These are phyloP conservation scores for Asterophora parasitica DNA, from an alignment of 768 basidiomycete genomes.

Conservation along the genomic window DNA sequence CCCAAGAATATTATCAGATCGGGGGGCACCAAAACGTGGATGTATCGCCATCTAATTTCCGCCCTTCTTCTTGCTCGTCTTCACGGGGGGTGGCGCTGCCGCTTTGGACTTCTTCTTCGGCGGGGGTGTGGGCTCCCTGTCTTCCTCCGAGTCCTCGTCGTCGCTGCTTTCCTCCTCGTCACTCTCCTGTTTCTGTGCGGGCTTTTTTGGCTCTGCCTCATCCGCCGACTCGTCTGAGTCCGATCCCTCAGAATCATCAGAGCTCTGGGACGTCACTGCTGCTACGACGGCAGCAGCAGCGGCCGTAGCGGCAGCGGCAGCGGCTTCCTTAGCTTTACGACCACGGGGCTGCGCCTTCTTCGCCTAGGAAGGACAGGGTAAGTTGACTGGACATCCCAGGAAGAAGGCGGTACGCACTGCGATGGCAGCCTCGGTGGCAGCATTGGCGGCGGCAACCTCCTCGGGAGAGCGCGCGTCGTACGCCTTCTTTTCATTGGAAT, in stretches of 20 bases:
- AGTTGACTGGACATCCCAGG: not conserved
- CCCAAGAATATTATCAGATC: not conserved
- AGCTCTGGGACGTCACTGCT: constrained; percentile 24
- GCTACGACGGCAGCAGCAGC: constrained; percentile 18
- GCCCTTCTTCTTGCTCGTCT: constrained; percentile 26
- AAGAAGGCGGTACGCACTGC: constrained; percentile 25
- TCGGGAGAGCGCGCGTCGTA: constrained; percentile 56
- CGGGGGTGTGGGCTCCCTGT: constrained; percentile 17
- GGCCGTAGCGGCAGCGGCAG: constrained; percentile 1
- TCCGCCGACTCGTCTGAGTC: constrained; percentile 29
- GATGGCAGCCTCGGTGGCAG: constrained; percentile 36
- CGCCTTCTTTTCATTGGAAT: constrained; percentile 56
- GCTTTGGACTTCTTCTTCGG: constrained; percentile 27
- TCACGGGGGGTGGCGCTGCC: constrained; percentile 14
- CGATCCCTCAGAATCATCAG: constrained; percentile 26
- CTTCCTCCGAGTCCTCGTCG: constrained; percentile 18
- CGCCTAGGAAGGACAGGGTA: constrained; percentile 10
- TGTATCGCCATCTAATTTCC: not conserved
- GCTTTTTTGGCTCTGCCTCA: constrained; percentile 28
- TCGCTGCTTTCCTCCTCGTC: constrained; percentile 25
- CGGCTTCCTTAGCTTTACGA: constrained; percentile 9
- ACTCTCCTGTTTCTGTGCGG: constrained; percentile 5
- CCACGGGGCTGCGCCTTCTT: constrained; percentile 20
- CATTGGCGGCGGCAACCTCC: constrained; percentile 42
- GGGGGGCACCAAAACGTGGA: not conserved